Base-by-base conservation (phyloP, 257 asterid species). In the Cynanchum wilfordii region DNA sequence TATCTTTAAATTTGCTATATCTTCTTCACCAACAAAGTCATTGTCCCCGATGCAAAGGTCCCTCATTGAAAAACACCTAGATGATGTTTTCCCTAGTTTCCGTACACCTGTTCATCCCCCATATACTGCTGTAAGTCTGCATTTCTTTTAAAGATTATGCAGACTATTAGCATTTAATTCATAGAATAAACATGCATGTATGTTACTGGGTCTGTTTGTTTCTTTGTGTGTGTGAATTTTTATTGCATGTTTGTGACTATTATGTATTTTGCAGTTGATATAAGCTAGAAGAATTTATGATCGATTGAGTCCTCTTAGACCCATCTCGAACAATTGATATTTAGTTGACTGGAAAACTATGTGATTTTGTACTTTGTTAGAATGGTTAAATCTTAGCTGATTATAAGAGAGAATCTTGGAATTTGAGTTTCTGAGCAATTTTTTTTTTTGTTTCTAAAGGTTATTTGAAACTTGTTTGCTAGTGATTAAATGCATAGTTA, bases 81-180 rank as follows among this genome's bases (percentile, higher is more conserved):
- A 72, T 24, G 75, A 84, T 19, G 51, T 71, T 57, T 60, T 79
- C 17, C 84, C 84, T 73, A 57, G 68, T 65, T 42, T 79, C 49
- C 73, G 54, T 66, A 76, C 87, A 25, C 90, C 90, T 67, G 84
- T 84, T 82, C 93, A 88, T 45, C 93, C 89, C 64, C 86, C 93
- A 70, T 88, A 88, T 76, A 78, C 86, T 44, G 84, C 79, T 79
- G 93, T 88, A 81, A 78, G 71, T 62, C 75, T 55, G 50, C 16
- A 22, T 27, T 50, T 71, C 22, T 20, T 27, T 42, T 42, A 5
- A 42, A 7, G 7, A 42, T 7, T 7, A 42, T 42, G 2, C 20
- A 3, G 25, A n/a, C 10, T 63, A 0, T 17, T 17, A 63, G 25
- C 0, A 8, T 63, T 33, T 63, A 3, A 17, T 33, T 63, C 27